Percentiles rank a stretch among this genome's conserved stretches.
Conservation (phyloP, 768 basidiomycete genomes). For the Dacryopinax spathularia region DNA sequence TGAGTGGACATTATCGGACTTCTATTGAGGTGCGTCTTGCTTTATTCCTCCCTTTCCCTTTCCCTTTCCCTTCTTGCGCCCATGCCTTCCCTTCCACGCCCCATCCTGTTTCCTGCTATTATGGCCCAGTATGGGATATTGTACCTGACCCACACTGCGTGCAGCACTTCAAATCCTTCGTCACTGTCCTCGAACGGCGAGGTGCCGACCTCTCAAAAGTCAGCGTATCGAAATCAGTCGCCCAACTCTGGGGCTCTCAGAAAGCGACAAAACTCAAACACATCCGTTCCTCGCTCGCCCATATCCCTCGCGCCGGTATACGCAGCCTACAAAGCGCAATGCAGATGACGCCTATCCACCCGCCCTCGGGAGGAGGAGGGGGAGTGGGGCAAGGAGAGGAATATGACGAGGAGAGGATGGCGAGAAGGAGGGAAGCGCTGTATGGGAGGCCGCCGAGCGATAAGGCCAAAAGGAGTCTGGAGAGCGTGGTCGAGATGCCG, state of each 20-base stretch:
- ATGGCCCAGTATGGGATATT: background rate
- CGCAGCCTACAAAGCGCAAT: background rate
- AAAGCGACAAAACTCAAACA: background rate
- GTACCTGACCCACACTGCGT: background rate
- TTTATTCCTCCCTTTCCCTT: too few relatives aligned
- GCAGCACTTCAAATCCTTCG: conserved; percentile 47
- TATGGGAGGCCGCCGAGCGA: background rate
- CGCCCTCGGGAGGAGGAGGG: background rate
- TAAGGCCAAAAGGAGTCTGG: background rate
- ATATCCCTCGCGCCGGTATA: background rate
- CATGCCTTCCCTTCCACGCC: too few relatives aligned
- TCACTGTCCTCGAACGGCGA: conserved; percentile 36
- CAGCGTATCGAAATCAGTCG: conserved; percentile 46
- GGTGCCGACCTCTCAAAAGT: conserved; percentile 49
- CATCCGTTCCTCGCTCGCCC: background rate
- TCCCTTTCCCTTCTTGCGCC: too few relatives aligned
- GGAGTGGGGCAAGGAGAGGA: background rate
- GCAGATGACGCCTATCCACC: background rate
- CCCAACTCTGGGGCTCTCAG: conserved; percentile 34
- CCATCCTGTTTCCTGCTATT: too few relatives aligned
- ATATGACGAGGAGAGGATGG: conserved; percentile 1
- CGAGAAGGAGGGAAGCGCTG: background rate
- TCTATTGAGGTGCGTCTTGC: conserved; percentile 35
- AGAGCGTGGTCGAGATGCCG: background rate
- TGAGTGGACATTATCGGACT: conserved; percentile 56